These are phyloP conservation scores for Leishmania martiniquensis DNA, from an alignment of 208 protist species.

Conservation along the genomic window DNA sequence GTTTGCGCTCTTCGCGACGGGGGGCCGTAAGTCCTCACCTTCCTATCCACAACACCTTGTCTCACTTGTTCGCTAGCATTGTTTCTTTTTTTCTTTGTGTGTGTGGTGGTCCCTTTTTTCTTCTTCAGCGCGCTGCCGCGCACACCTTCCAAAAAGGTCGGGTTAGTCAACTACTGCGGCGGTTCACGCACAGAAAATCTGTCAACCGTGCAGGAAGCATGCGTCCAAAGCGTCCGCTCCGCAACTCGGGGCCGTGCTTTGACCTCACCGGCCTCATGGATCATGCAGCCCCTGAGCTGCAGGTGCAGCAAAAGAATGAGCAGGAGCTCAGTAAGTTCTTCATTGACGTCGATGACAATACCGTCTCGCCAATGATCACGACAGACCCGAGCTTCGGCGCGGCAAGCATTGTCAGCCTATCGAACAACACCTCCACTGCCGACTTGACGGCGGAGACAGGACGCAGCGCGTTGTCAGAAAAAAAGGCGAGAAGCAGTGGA, in stretches of 20 bases:
- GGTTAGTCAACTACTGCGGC: background rate
- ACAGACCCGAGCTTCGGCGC: constrained; percentile 32
- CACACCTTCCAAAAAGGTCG: no score
- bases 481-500: background rate
- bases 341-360: constrained; percentile 79
- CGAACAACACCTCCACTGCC: constrained; percentile 17
- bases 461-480: constrained; percentile 2
- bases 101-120: background rate
- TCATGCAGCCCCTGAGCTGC: constrained; percentile 48
- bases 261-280: constrained; percentile 61
- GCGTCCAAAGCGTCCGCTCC: constrained; percentile 42
- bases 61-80: no score
- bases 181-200: background rate
- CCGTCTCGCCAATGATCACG: constrained; percentile 77
- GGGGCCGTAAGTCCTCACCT: no score
- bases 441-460: background rate
- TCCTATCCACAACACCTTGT: no score
- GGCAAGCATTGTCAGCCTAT: constrained; percentile 15
- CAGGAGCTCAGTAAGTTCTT: constrained; percentile 75
- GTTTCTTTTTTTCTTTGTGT: background rate
- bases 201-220: constrained; percentile 14
- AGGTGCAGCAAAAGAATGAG: constrained; percentile 67
- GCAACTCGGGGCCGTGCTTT: constrained; percentile 42
- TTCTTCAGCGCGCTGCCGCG: background rate
- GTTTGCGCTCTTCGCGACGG: no score